Conservation (phyloP, 2,329 filamentous ascomycete species). For the Botrytis hyacinthi region DNA sequence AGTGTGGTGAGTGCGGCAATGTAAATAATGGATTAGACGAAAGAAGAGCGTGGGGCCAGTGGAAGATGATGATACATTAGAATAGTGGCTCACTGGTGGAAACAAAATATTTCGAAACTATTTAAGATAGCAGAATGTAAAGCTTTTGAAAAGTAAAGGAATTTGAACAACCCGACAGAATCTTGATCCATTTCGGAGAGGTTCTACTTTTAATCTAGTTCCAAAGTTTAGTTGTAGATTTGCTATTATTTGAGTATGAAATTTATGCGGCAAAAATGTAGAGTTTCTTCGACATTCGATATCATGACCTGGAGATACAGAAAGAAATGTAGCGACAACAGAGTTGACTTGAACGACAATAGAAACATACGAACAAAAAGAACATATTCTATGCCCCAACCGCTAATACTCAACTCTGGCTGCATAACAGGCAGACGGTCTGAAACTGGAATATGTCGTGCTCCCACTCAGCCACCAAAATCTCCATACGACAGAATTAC, state of each 20-base stretch:
- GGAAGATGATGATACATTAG: too few species aligned
- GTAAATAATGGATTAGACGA: background rate
- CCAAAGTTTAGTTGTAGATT: too few species aligned
- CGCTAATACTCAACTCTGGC: background rate
- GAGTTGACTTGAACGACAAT: rapidly evolving
- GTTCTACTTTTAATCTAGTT: background rate
- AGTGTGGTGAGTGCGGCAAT: background rate
- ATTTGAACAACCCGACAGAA: too few species aligned
- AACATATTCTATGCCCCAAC: background rate
- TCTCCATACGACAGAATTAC: rapidly evolving
- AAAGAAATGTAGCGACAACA: background rate
- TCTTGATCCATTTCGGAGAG: background rate
- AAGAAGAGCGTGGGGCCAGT: too few species aligned
- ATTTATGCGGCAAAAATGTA: background rate
- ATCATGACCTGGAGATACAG: background rate
- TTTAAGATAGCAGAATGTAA: too few species aligned
- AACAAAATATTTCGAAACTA: too few species aligned
- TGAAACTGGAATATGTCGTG: background rate
- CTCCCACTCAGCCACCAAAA: rapidly evolving
- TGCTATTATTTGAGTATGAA: background rate
- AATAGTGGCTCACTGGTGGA: too few species aligned
- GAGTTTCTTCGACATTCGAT: rapidly evolving
- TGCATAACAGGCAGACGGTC: background rate
- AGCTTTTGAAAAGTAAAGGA: background rate
- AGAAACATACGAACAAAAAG: rapidly evolving